phyloP scores from a whole-genome alignment of 768 basidiomycete genomes.

The Psilocybe azurescens region DNA sequence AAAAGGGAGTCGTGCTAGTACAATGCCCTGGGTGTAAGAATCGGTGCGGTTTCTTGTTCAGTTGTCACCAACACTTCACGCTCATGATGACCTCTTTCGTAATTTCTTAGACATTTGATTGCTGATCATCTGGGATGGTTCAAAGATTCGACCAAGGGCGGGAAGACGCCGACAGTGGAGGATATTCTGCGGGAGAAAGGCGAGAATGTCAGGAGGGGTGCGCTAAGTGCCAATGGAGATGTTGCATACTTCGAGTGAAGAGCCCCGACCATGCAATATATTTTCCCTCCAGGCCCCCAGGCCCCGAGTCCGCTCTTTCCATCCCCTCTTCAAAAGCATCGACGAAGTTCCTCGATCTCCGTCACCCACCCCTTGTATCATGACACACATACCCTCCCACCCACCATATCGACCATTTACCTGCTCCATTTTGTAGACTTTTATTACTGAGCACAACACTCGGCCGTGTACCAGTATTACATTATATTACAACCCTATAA shows the following conservation, averaged over 20 bases:
- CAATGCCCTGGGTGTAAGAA: conserved; percentile 92
- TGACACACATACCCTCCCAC: too few species aligned
- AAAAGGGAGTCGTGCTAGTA: conserved; percentile 87
- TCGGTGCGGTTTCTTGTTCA: conserved; percentile 55
- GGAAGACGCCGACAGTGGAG: conserved; percentile 80
- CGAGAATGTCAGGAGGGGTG: conserved; percentile 68
- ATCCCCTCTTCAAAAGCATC: neutral
- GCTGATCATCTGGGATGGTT: conserved; percentile 95
- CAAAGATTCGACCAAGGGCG: conserved; percentile 77
- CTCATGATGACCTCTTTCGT: neutral
- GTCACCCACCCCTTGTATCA: too few species aligned
- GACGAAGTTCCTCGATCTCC: neutral
- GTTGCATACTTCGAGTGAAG: conserved; percentile 54
- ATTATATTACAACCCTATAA: neutral
- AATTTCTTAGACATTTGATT: conserved; percentile 67
- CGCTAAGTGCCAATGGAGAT: conserved; percentile 52
- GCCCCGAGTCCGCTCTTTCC: neutral
- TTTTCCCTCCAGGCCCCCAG: too few species aligned
- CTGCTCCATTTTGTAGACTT: neutral
- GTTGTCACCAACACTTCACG: neutral
- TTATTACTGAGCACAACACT: neutral
- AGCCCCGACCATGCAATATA: too few species aligned
- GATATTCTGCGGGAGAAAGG: conserved; percentile 81
- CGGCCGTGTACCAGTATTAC: neutral
- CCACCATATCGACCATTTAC: too few species aligned